Percentiles rank a stretch among this genome's conserved stretches.
These are phyloP conservation scores for Xerocomellus amylosporus DNA, from an alignment of 768 basidiomycete genomes.

Conservation along the genomic window DNA sequence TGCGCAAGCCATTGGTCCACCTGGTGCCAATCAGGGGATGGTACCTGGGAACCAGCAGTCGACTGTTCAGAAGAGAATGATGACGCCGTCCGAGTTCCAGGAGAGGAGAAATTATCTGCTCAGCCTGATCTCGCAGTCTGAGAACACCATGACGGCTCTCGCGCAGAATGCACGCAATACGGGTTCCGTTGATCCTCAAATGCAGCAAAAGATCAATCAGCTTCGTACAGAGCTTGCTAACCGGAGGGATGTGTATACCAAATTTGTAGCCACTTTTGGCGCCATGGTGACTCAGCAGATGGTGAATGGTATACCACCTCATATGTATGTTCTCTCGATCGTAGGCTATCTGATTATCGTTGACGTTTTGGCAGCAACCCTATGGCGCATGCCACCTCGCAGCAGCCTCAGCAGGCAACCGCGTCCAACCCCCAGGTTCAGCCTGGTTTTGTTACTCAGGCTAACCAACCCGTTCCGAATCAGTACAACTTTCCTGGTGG, in stretches of 20 bases:
- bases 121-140: conserved; percentile 9
- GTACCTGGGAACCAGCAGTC: conserved; percentile 19
- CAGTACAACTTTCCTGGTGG: conserved; percentile 21
- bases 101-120: conserved; percentile 19
- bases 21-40: conserved; percentile 24
- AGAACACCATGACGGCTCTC: conserved; percentile 9
- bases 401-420: conserved; percentile 15
- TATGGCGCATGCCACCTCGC: conserved; percentile 17
- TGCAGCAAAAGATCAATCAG: conserved; percentile 16
- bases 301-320: conserved; percentile 23
- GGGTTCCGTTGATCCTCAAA: conserved; percentile 17
- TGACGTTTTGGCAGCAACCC: conserved; percentile 20
- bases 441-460: conserved; percentile 20
- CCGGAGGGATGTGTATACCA: conserved; percentile 41
- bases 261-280: conserved; percentile 34
- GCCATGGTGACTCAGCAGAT: conserved; percentile 26
- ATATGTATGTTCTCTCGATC: conserved; percentile 32
- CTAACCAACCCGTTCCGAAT: conserved; percentile 7
- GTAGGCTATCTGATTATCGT: neutral
- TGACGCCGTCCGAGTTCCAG: conserved; percentile 23
- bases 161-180: conserved; percentile 10
- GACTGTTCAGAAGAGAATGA: conserved; percentile 25
- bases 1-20: conserved; percentile 20
- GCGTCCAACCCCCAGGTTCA: conserved; percentile 19
- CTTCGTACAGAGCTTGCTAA: conserved; percentile 21